Base-by-base conservation (phyloP, 306 rosid genomes). In the Hylodesmum podocarpum region DNA sequence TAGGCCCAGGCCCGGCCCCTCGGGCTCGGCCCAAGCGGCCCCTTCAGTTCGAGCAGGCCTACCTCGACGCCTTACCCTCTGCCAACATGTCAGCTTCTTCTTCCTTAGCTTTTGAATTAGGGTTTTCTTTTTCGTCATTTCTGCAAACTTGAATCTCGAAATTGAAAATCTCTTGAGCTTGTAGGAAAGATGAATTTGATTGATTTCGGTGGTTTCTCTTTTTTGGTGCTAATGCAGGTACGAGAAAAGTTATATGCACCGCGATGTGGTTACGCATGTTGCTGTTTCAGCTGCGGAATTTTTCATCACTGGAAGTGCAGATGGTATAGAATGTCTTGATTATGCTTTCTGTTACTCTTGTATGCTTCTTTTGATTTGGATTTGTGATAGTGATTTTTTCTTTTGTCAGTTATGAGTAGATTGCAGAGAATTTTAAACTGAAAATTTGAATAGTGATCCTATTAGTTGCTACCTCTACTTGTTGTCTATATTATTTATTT, bases 211-310 rank as follows among this genome's bases (percentile, higher is more conserved):
- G 3, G 16, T 40, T 75, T 64, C 77, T 69, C 25, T 50, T 41
- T 44, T 10, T 31, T 59, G 59, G 28, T 59, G 33, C 58, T 27
- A 4, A 13, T 50, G 41, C 80, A 95, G 99, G 99, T 95, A 95
- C 27, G 99, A 95, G 89, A 95, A 95, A 55, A 95, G 99, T 70
- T 92, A 92, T 75, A 95, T 95, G 99, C 99, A 95, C 68, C 92
- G 97, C 0, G 97, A 92, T 33, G 97, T 95, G 83, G 97, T 91
- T 75, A 95, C 97, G 0, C 99, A 95, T 86, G 97, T 92, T 50
- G 97, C 94, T 77, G 97, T 92, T 68, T 92, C 97, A 0, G 41
- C 87, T n/a, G 99, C 97, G 0, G 97, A 90, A 10, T 95, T 92
- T 85, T 85, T 95, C 73, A 84, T 92, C 11, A 95, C 99, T 31